Percentiles rank a stretch among this genome's conserved stretches.
phyloP scores from a whole-genome alignment of 2,329 filamentous ascomycete genomes.

The Hymenotorrendiella dingleyae region DNA sequence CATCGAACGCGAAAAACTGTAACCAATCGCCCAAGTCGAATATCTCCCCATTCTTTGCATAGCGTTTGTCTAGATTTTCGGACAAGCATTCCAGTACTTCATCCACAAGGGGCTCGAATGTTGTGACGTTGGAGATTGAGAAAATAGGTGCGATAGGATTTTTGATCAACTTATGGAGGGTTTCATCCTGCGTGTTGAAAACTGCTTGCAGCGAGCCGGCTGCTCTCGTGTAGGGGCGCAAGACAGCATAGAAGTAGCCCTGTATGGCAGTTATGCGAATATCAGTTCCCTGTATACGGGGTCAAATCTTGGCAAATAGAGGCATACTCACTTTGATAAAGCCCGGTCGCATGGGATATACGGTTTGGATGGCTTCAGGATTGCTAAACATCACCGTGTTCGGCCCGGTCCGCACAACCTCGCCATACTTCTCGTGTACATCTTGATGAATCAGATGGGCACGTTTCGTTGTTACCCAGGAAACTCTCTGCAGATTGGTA shows the following conservation, averaged over 20 bases:
- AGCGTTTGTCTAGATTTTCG: conserved; percentile 24
- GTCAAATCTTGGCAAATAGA: too few species aligned
- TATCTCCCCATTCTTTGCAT: not conserved
- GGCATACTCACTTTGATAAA: conserved; percentile 5
- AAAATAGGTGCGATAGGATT: conserved; percentile 38
- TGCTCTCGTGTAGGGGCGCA: conserved; percentile 24
- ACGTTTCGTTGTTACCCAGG: conserved; percentile 5
- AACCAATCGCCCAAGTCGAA: conserved; percentile 34
- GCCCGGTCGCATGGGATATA: conserved; percentile 2
- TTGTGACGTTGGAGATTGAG: conserved; percentile 39
- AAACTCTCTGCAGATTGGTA: conserved; percentile 16
- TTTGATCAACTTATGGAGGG: conserved; percentile 32
- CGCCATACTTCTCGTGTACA: conserved; percentile 17
- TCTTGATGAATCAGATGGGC: conserved; percentile 10
- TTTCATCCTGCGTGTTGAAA: conserved; percentile 31
- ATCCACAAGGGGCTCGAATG: conserved; percentile 43
- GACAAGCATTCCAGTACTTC: conserved; percentile 37
- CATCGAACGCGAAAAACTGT: conserved; percentile 33
- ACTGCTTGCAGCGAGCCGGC: conserved; percentile 1
- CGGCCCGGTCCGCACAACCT: conserved; percentile 18
- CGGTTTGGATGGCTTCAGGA: conserved; percentile 5
- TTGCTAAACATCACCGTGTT: conserved; percentile 17
- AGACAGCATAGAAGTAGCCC: conserved; percentile 12
- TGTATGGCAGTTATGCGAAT: too few species aligned
- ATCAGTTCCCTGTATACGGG: too few species aligned